Percentiles rank a stretch among this genome's conserved stretches.
phyloP scores from a whole-genome alignment of 208 protist species.

The Porcisia deanei region DNA sequence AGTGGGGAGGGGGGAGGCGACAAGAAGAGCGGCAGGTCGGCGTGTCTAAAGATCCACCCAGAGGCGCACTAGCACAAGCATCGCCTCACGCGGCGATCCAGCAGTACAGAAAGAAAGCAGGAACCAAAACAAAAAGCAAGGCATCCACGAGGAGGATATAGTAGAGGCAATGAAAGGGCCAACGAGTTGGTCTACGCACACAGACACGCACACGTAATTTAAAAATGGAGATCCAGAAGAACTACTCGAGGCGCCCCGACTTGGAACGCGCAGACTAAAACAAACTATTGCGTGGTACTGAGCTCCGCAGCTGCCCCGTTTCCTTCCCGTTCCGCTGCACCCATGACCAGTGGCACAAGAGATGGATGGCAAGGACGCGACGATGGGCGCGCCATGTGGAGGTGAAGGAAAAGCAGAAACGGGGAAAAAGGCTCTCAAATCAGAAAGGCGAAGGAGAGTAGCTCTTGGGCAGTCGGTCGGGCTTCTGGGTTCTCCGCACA shows the following conservation, averaged over 20 bases:
- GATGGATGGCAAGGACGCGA: not conserved
- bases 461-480: conserved; percentile 55
- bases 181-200: not conserved
- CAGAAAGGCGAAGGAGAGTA: conserved; percentile 63
- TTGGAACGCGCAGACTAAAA: conserved; percentile 12
- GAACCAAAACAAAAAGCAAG: too few species aligned
- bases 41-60: too few species aligned
- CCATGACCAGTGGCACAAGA: not conserved
- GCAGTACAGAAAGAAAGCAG: too few species aligned
- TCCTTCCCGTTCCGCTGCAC: too few species aligned
- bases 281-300: not conserved
- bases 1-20: not conserved
- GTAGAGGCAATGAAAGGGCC: not conserved
- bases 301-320: not conserved
- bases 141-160: not conserved
- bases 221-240: conserved; percentile 12
- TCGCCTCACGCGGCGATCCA: too few species aligned
- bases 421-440: conserved; percentile 16
- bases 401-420: not conserved
- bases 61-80: too few species aligned
- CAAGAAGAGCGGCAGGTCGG: not conserved
- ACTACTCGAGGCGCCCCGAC: not conserved
- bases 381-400: not conserved
- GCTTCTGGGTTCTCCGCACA: conserved; percentile 51
- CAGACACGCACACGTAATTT: not conserved